Evolutionary conservation across 2,329 filamentous ascomycete species (phyloP).

Genomic region (Penicillium fuscoglaucum): DNA sequence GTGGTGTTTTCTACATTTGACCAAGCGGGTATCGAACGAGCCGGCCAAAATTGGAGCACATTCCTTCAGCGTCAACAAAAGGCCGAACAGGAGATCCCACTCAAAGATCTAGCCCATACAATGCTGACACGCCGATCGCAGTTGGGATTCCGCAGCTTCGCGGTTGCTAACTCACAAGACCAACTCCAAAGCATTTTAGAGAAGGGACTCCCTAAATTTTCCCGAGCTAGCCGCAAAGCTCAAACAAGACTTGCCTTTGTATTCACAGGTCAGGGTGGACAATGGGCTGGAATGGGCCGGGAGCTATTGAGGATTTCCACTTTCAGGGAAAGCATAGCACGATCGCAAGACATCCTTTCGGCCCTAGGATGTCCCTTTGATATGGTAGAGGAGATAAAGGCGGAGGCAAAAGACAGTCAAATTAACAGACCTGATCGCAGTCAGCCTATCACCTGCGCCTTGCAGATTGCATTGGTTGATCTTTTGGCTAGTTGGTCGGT

Average conservation of each 20-base stretch:
- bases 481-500: constrained; percentile 24
- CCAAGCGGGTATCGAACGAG: constrained; percentile 21
- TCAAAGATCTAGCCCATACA: constrained; percentile 17
- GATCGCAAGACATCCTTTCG: constrained; percentile 9
- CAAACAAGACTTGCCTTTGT: constrained; percentile 29
- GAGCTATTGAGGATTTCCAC: constrained; percentile 33
- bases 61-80: constrained; percentile 13
- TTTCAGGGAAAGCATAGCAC: constrained; percentile 18
- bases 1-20: constrained; percentile 21
- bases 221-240: constrained; percentile 18
- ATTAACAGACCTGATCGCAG: constrained; percentile 29
- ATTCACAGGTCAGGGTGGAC: constrained; percentile 48
- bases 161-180: constrained; percentile 17
- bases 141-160: constrained; percentile 22
- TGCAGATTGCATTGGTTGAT: constrained; percentile 32
- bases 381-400: constrained; percentile 26
- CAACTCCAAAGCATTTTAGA: constrained; percentile 11
- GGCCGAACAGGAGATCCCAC: constrained; percentile 3
- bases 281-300: constrained; percentile 46
- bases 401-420: constrained; percentile 6
- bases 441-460: constrained; percentile 25
- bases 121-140: constrained; percentile 22
- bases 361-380: constrained; percentile 28
- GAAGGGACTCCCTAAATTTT: constrained; percentile 15
- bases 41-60: constrained; percentile 14